phyloP scores from a whole-genome alignment of 2,329 filamentous ascomycete species.

The Lachnellula subtilissima region DNA sequence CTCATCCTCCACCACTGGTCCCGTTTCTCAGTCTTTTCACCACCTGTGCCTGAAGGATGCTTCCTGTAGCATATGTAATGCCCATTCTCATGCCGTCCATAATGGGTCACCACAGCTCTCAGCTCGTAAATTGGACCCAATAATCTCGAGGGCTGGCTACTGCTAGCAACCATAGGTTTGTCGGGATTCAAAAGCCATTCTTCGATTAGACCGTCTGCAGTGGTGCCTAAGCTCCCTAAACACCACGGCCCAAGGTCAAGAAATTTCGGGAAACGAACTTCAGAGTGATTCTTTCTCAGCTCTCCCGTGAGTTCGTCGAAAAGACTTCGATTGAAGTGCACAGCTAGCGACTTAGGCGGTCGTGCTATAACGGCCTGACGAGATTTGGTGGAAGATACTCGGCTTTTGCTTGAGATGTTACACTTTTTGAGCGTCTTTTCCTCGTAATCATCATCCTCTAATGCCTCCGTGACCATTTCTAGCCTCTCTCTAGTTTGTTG shows the following conservation, averaged over 20 bases:
- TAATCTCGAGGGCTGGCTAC: slow-evolving; percentile 44
- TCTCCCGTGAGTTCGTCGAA: slow-evolving; percentile 80
- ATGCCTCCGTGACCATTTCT: slow-evolving; percentile 59
- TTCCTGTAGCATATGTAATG: slow-evolving; percentile 92
- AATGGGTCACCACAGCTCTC: slow-evolving; percentile 80
- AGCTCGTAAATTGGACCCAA: slow-evolving; percentile 67
- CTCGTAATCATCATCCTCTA: slow-evolving; percentile 76
- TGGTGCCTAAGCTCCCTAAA: slow-evolving; percentile 51
- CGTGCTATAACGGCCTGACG: slow-evolving; percentile 83
- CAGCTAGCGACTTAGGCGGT: slow-evolving; percentile 71
- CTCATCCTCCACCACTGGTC: slow-evolving; percentile 83
- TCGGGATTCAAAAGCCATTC: slow-evolving; percentile 66
- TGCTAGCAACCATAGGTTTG: slow-evolving; percentile 67
- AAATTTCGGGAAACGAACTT: slow-evolving; percentile 67
- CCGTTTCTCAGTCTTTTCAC: slow-evolving; percentile 26
- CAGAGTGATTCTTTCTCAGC: slow-evolving; percentile 77
- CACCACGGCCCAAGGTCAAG: slow-evolving; percentile 84
- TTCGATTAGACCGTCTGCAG: slow-evolving; percentile 43
- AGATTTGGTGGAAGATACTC: slow-evolving; percentile 76
- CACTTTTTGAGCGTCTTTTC: slow-evolving; percentile 62
- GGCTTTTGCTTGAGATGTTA: slow-evolving; percentile 61
- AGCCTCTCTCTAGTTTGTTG: slow-evolving; percentile 50
- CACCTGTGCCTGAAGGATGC: slow-evolving; percentile 42
- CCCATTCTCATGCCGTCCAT: slow-evolving; percentile 87
- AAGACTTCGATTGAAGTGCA: slow-evolving; percentile 88